Base-by-base conservation (phyloP, 2,329 filamentous ascomycete species). In the Trichoderma brevicompactum region DNA sequence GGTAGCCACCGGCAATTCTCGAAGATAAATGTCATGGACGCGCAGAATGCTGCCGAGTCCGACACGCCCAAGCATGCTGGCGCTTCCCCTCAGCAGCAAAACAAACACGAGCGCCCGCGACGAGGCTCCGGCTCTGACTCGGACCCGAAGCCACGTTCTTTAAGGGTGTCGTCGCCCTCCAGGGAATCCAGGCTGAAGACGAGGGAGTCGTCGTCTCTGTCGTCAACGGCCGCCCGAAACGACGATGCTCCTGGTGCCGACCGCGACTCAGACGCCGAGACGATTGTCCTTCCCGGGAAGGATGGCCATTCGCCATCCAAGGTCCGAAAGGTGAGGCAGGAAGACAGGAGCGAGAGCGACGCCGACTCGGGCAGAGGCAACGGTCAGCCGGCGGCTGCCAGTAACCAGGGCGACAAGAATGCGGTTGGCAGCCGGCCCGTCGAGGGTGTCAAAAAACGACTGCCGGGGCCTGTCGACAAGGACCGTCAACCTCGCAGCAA, bases 211-310 rank as follows among this genome's bases (percentile, higher is more conserved):
- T 66, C 64, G 36, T 61, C 64, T 40, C 48, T 58, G 43, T 60
- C 56, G 48, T 62, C 66, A 15, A 66, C 64, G 28, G 46, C 62
- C 13, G 58, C 69, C 17, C 69, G 65, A 59, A 72, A 77, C 19
- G 73, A 76, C 59, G 80, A 84, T 64, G 75, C 71, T 23, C 52
- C 63, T 36, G 36, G 32, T 41, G 79, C 79, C 65, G 87, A 88
- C 66, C 87, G 83, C 72, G 87, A 89, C 71, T 91, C 89, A 1
- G 89, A 91, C 72, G 88, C 89, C 55, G 89, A 91, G 77, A 91
- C 89, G 13, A 89, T 91, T 68, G 88, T 91, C 41, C 76, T 90
- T 40, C 83, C 87, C 10, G 86, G 86, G 34, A 89, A 89, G 72
- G 85, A 89, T 73, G 86, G 85, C 44, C 80, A 86, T 71, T 89